Base-by-base conservation (phyloP, 2,329 filamentous ascomycete species). In the Tolypocladium album region DNA sequence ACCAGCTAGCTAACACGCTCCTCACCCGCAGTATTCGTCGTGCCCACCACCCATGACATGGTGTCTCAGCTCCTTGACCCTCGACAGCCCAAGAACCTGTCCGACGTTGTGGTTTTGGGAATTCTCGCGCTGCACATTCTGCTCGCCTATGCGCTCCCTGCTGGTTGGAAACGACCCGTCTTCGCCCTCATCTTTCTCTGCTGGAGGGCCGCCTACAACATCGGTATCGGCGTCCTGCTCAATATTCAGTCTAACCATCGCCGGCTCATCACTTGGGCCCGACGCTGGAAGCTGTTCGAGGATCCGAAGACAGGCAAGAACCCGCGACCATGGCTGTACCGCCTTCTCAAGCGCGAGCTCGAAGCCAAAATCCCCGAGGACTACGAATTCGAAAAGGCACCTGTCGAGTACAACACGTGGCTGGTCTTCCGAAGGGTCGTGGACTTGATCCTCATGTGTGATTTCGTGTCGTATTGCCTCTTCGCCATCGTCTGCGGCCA, bases 391-490 rank as follows among this genome's bases (percentile, higher is more conserved):
- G 92, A 96, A 67, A 84, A 89, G 67, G 93, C 93, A 0, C 94
- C 94, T 20, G 81, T 97, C 73, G 94, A 99, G 82, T 99, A 97
- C 83, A 99, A 99, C 78, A 96, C 94, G 50, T 99, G 94, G 94
- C 83, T 99, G 60, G 85, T 97, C 66, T 99, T 99, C 78, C 88
- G 94, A 67, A 88, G 94, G 68, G 84, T 97, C 39, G 94, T 97
- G 71, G 94, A 99, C 77, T 78, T 99, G 72, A 97, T 97, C 71
- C 80, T 99, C 70, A 96, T 99, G 92, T 97, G 92, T 80, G 94
- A 99, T 78, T 99, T 99, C 74, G 87, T 89, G 64, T 96, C 93
- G 56, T 99, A 97, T 80, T 94, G 90, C 74, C 85, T 97, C 61
- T 99, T 97, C 77, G 93, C 94, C 66, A 85, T 96, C 67, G 89